phyloP scores from a whole-genome alignment of 306 rosid genomes.

The Carpinus fangiana region DNA sequence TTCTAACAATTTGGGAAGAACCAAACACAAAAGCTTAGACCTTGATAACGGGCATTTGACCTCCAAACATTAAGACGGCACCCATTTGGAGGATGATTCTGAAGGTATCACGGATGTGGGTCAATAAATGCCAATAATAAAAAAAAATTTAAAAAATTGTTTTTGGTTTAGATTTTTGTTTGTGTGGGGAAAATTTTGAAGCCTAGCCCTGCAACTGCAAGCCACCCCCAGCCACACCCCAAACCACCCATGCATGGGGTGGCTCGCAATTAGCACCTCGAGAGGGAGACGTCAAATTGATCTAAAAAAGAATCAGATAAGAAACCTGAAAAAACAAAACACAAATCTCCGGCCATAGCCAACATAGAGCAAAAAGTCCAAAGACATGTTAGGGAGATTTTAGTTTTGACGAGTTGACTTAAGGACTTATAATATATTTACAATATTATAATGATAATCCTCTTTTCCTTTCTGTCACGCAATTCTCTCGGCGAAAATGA shows the following conservation, averaged over 20 bases:
- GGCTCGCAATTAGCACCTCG: too few species aligned
- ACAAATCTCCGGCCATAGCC: neutral
- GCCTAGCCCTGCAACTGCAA: too few species aligned
- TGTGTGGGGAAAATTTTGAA: too few species aligned
- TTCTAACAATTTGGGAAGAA: neutral
- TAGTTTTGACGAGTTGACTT: too few species aligned
- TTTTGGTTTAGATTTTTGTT: too few species aligned
- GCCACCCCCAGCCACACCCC: too few species aligned
- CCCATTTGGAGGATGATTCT: conserved; percentile 91
- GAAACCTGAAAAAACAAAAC: neutral
- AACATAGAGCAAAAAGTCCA: neutral
- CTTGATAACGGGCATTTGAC: conserved; percentile 96
- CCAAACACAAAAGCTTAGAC: conserved; percentile 20
- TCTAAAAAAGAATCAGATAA: neutral
- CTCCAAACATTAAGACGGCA: conserved; percentile 90
- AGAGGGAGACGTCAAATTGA: neutral
- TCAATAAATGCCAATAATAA: too few species aligned
- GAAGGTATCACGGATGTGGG: conserved; percentile 94
- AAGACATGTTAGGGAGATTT: neutral
- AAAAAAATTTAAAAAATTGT: too few species aligned
- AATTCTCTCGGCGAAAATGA: neutral
- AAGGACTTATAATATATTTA: too few species aligned
- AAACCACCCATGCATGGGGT: too few species aligned
- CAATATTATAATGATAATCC: too few species aligned
- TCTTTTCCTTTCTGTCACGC: neutral